Percentiles rank a stretch among this genome's conserved stretches.
Evolutionary conservation across 2,329 filamentous ascomycete genomes (phyloP).

Genomic region (Atkinsonella hypoxylon): DNA sequence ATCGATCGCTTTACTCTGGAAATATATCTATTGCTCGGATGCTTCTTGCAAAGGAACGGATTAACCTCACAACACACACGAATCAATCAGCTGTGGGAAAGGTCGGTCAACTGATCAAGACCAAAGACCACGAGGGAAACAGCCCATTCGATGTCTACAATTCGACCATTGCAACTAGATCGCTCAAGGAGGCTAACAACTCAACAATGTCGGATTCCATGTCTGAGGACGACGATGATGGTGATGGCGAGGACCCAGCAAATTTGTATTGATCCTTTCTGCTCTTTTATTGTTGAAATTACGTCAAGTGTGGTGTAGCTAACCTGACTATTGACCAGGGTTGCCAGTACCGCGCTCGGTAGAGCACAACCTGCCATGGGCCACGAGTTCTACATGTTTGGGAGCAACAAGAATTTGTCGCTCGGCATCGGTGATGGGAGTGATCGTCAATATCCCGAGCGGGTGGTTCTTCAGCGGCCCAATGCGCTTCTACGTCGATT

Average conservation of each 20-base stretch:
- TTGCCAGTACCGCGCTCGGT: slow-evolving; percentile 10
- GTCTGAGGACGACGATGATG: slow-evolving; percentile 46
- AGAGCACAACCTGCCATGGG: slow-evolving; percentile 30
- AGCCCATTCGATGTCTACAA: slow-evolving; percentile 91
- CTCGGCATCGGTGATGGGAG: slow-evolving; percentile 92
- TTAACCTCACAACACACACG: slow-evolving; percentile 48
- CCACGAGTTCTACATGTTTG: slow-evolving; percentile 86
- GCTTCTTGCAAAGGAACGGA: slow-evolving; percentile 66
- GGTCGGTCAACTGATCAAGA: slow-evolving; percentile 72
- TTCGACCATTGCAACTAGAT: slow-evolving; percentile 70
- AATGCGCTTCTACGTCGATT: slow-evolving; percentile 65
- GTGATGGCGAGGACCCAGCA: slow-evolving; percentile 22
- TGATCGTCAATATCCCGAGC: slow-evolving; percentile 86
- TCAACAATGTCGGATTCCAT: slow-evolving; percentile 38
- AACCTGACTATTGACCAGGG: slow-evolving; percentile 8
- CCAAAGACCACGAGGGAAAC: slow-evolving; percentile 90
- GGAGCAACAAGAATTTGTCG: slow-evolving; percentile 90
- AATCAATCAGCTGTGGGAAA: slow-evolving; percentile 42
- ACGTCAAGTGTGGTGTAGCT: background rate
- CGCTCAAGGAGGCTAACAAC: slow-evolving; percentile 38
- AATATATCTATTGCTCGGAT: slow-evolving; percentile 78
- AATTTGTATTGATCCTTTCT: slow-evolving; percentile 17
- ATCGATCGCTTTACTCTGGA: slow-evolving; percentile 80
- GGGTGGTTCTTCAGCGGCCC: slow-evolving; percentile 63
- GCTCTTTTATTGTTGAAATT: background rate